These are phyloP conservation scores for Primulina tabacum DNA, from an alignment of 257 asterid species.

Conservation along the genomic window DNA sequence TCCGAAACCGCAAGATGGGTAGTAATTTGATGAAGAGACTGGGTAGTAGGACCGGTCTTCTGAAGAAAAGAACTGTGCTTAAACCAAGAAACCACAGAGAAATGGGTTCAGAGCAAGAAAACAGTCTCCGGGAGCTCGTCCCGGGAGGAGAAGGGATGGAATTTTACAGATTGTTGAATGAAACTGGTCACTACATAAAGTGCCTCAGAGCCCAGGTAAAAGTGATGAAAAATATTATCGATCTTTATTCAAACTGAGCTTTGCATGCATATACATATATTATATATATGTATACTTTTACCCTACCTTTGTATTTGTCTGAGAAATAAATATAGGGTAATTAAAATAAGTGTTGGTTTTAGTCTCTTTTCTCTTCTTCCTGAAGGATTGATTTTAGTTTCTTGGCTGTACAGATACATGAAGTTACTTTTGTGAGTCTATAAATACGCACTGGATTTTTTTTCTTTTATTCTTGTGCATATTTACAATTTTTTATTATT, in stretches of 20 bases:
- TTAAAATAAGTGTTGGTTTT: neutral
- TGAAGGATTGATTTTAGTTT: neutral
- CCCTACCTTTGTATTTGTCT: neutral
- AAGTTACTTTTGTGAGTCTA: neutral
- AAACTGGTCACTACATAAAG: constrained; percentile 70
- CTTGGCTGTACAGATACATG: neutral
- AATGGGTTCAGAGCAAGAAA: neutral
- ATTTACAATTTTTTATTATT: no score
- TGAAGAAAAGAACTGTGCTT: constrained; percentile 12
- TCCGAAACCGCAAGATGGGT: constrained; percentile 27
- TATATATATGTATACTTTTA: neutral
- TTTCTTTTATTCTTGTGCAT: neutral
- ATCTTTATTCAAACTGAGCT: constrained; percentile 36
- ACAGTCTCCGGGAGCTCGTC: constrained; percentile 29
- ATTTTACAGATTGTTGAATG: constrained; percentile 47
- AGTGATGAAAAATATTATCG: constrained; percentile 58
- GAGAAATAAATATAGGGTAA: neutral
- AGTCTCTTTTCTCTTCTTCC: neutral
- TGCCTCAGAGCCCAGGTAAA: constrained; percentile 72
- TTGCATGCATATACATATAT: neutral
- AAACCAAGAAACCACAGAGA: neutral
- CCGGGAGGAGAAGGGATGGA: constrained; percentile 73
- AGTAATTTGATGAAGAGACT: constrained; percentile 7
- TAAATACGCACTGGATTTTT: neutral
- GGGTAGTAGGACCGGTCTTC: neutral